Evolutionary conservation across 192 early-diverging fungal genomes (phyloP).

Genomic region (Lobosporangium transversale): DNA sequence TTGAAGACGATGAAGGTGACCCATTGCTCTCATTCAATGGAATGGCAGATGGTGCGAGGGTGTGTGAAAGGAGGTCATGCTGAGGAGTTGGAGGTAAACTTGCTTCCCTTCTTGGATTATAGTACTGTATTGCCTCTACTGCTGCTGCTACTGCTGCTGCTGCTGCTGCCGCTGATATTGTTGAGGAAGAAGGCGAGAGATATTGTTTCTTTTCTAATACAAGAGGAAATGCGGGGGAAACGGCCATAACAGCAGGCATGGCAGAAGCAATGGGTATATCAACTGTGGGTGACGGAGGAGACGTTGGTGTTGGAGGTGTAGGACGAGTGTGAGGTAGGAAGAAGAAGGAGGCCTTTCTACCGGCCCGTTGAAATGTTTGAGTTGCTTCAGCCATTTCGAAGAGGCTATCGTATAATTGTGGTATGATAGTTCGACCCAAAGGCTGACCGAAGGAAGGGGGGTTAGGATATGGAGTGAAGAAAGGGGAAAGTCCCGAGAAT

Average conservation of each 20-base stretch:
- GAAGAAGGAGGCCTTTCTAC: conserved; percentile 21
- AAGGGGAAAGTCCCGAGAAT: too few relatives aligned
- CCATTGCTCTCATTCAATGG: conserved; percentile 9
- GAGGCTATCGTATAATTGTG: too few relatives aligned
- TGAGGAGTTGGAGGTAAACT: conserved; percentile 19
- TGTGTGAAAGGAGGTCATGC: conserved; percentile 12
- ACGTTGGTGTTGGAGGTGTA: conserved; percentile 24
- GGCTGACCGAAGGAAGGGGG: neutral
- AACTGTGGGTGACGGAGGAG: conserved; percentile 24
- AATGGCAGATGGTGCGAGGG: conserved; percentile 15
- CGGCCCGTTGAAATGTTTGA: neutral
- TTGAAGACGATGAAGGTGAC: neutral
- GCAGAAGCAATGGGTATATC: conserved; percentile 1
- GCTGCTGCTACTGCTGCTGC: neutral
- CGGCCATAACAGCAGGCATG: conserved; percentile 2
- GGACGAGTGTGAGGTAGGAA: conserved; percentile 7
- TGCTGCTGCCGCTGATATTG: neutral
- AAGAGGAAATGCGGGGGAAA: conserved; percentile 10
- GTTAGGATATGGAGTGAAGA: neutral
- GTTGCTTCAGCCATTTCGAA: neutral
- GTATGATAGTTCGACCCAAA: too few relatives aligned
- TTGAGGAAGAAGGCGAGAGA: conserved; percentile 1
- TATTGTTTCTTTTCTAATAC: neutral
- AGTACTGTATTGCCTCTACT: neutral
- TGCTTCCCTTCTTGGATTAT: neutral